phyloP scores from a whole-genome alignment of 139 green algal genomes.

The Micractinium sp. region DNA sequence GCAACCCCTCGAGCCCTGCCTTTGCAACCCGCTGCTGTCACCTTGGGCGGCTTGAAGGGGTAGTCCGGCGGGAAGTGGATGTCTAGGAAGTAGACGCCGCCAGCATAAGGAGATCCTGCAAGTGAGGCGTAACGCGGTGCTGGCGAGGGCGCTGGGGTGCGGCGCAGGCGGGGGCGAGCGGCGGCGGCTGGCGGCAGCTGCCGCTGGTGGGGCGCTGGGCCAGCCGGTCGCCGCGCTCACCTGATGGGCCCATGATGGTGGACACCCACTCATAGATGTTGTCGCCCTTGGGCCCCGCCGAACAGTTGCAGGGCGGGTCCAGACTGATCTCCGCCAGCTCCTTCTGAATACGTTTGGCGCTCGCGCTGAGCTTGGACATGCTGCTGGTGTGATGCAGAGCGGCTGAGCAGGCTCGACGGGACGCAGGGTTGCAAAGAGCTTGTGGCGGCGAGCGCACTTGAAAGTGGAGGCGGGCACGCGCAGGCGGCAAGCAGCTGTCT shows the following conservation, averaged over 20 bases:
- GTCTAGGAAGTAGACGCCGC: constrained; percentile 96
- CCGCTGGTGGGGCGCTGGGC: neutral
- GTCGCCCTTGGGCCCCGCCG: constrained; percentile 96
- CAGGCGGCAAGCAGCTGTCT: neutral
- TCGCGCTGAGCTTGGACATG: constrained; percentile 46
- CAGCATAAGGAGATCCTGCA: constrained; percentile 87
- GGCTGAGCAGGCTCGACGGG: neutral
- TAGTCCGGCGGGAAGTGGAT: constrained; percentile 96
- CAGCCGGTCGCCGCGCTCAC: constrained; percentile 45
- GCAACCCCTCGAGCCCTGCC: neutral
- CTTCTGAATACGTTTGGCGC: constrained; percentile 87
- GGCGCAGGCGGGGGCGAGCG: neutral
- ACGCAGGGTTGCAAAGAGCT: neutral
- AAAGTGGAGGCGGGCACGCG: neutral
- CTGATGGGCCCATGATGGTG: constrained; percentile 90
- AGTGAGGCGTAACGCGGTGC: neutral
- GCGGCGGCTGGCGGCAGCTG: neutral
- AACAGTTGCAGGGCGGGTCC: constrained; percentile 93
- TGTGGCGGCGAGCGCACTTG: neutral
- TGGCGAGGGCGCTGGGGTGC: too few species aligned
- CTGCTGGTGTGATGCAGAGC: neutral
- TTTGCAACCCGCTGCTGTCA: neutral
- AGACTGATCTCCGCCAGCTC: constrained; percentile 95
- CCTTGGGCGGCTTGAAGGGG: constrained; percentile 96
- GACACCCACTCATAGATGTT: constrained; percentile 98